Base-by-base conservation (phyloP, 2,329 filamentous ascomycete genomes). In the Fusarium avenaceum region DNA sequence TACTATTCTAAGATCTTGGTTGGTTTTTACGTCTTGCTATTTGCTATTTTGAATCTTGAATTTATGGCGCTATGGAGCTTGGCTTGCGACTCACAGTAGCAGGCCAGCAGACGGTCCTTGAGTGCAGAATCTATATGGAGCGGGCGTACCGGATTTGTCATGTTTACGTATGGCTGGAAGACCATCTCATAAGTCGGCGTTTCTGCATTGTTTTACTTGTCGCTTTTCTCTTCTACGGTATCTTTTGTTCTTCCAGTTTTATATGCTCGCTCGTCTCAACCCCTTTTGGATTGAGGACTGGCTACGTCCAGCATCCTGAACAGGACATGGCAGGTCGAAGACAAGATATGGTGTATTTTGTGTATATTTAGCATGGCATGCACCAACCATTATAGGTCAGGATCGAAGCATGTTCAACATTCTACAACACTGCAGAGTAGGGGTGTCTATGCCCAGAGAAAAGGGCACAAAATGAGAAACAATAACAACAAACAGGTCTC, bases 161-260 rank as follows among this genome's bases (percentile, higher is more conserved):
- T 46, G 61, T 61, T 57, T 67, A 45, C 44, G 57, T 55, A 64
- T 69, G 54, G 50, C 45, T 52, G 38, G 55, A 49, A 63, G 48
- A 73, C 56, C 61, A 66, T 72, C 52, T 70, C 72, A 74, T 72
- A 43, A 64, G 55, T 62, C 56, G 73, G 73, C 69, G 73, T 74
- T 74, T 72, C 67, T 55, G 49, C 43, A 53, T 53, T 33, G 7
- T 17, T 51, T 59, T 49, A 26, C 33, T 49, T 52, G 30, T 50
- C 32, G 39, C 48, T 48, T 40, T 55, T 54, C 50, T 52, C 54
- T 52, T 43, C 32, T 38, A 42, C 45, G 26, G 10, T 24, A 38
- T 38, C 42, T 33, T 55, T 46, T 45, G 24, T 57, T 70, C 38
- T 22, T 49, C 11, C 28, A 39, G 22, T 20, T 45, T 32, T 35